A percentile compares a stretch with the other conserved stretches of the same genome.
These are phyloP conservation scores for Mantamonas sphyraenae DNA, from an alignment of 78 protist species.

Conservation along the genomic window DNA sequence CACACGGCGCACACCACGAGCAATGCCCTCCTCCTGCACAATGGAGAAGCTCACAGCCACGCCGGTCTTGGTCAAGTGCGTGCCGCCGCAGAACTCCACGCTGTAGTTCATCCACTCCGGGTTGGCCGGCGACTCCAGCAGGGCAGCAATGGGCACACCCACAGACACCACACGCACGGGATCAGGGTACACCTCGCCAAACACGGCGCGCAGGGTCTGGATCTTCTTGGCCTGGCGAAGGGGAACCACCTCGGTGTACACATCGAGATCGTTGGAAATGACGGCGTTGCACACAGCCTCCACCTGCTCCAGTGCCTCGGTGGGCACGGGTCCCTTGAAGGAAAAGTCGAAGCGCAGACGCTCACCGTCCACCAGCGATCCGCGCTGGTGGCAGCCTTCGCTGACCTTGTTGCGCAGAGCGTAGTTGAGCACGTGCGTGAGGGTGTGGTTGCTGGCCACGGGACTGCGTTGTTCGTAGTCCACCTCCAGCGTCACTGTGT, in stretches of 20 bases:
- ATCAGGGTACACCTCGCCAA: constrained; percentile 90
- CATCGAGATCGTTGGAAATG: constrained; percentile 33
- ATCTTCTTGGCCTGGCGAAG: constrained; percentile 68
- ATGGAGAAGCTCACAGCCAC: constrained; percentile 62
- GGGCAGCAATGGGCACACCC: constrained; percentile 58
- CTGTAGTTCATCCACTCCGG: constrained; percentile 50
- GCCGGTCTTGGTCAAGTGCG: constrained; percentile 62
- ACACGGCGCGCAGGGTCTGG: constrained; percentile 76
- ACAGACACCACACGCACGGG: constrained; percentile 87
- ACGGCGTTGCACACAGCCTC: constrained; percentile 43
- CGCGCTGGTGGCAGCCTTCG: constrained; percentile 70
- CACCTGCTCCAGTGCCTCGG: constrained; percentile 43
- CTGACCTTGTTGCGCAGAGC: constrained; percentile 73
- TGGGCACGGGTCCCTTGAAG: constrained; percentile 6
- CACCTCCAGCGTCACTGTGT: constrained; percentile 27
- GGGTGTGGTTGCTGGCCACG: constrained; percentile 84
- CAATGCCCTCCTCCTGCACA: constrained; percentile 71
- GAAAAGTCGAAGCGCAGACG: constrained; percentile 88
- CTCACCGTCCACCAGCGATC: constrained; percentile 66
- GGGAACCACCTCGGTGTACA: constrained; percentile 51
- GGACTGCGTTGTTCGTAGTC: constrained; percentile 63
- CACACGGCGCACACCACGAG: constrained; percentile 83
- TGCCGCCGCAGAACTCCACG: constrained; percentile 90
- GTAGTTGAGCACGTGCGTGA: constrained; percentile 87
- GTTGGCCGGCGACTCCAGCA: constrained; percentile 53